A percentile compares a stretch with the other conserved stretches of the same genome.
Conservation (phyloP, 2,329 filamentous ascomycete species). For the Dothistroma pini region DNA sequence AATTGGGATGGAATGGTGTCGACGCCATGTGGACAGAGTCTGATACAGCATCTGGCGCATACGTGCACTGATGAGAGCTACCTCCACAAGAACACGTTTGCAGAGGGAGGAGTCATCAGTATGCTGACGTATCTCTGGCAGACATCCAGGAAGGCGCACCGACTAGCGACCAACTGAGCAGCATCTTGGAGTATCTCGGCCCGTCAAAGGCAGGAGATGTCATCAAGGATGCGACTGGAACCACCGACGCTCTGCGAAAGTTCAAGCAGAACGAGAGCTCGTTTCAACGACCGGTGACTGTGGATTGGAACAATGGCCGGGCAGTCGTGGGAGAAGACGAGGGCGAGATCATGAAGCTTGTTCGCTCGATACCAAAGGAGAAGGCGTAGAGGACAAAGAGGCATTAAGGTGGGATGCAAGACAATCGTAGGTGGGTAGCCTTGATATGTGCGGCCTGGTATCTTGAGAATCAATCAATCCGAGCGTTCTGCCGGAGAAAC, state of each 20-base stretch:
- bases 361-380: constrained; percentile 57
- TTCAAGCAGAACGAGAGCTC: constrained; percentile 65
- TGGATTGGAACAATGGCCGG: constrained; percentile 92
- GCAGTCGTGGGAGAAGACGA: constrained; percentile 73
- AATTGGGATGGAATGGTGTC: background rate
- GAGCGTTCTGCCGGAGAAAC: background rate
- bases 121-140: constrained; percentile 16
- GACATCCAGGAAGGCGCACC: constrained; percentile 77
- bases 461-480: background rate
- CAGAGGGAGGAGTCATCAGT: background rate
- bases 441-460: background rate
- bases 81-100: background rate
- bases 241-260: constrained; percentile 74
- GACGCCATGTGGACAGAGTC: background rate
- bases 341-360: constrained; percentile 82
- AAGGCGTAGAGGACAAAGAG: constrained; percentile 19
- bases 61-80: background rate
- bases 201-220: constrained; percentile 58
- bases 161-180: constrained; percentile 77
- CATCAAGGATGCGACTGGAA: constrained; percentile 68
- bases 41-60: background rate
- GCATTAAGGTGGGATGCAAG: background rate
- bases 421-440: constrained; percentile 2
- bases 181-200: constrained; percentile 79
- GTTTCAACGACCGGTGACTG: constrained; percentile 76